Evolutionary conservation across 371 early-diverging fungal genomes (phyloP), one percentile per base, ranked within the genome.

Genomic region (Apophysomyces sp.): DNA sequence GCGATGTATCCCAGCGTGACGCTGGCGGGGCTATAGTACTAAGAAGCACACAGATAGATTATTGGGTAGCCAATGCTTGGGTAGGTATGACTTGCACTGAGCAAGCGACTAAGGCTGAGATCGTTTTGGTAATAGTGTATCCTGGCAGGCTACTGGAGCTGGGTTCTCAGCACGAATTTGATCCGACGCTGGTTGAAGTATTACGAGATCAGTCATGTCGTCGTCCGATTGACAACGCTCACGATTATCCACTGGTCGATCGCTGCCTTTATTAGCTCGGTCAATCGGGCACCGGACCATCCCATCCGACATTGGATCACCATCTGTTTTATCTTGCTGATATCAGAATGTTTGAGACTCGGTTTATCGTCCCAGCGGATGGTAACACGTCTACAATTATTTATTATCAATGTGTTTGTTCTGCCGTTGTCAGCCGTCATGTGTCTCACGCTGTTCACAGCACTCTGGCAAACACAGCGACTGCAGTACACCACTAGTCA

Each of bases 71-170:
- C 52, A 77, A 72, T 13, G 65, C 85, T 21, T 86, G 87, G 87
- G 87, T 86, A 71, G 63, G 57, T 61, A 27, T 18, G 24, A 21
- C 30, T 28, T 11, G 13, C 13, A 34, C 11, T 34, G 4, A 3
- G n/a, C n/a, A 4, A 13, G 34, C 13, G 3, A 34, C 13, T 8
- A 34, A 13, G 34, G 5, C 34, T 34, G 13, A 34, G 13, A 34
- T 11, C 8, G 4, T 34, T 11, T 8, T 8, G 13, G 8, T 34
- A 13, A 34, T 49, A 85, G 85, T 82, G 81, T 30, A 55, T 76
- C 30, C 63, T 85, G 26, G 82, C 82, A 7, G 85, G 86, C 44
- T 77, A 82, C 51, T 87, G 87, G 86, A 84, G 82, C 55, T 83
- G 76, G 67, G 77, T 79, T 57, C 54, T 87, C 11, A 71, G 82